These are phyloP conservation scores for Guyanaporus albipodus DNA, from an alignment of 768 basidiomycete genomes.

Conservation along the genomic window DNA sequence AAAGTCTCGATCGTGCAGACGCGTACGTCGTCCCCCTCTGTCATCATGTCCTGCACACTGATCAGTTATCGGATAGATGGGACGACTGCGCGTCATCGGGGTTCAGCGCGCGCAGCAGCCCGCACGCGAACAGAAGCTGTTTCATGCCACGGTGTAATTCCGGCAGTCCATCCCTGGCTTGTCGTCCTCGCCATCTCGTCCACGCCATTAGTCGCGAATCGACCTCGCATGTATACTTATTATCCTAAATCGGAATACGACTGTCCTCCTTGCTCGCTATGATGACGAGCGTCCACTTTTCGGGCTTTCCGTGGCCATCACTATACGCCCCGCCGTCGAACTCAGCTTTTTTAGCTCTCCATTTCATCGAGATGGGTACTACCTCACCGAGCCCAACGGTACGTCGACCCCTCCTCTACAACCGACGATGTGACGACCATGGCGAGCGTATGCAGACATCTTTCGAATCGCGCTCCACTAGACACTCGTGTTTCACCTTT, in stretches of 20 bases:
- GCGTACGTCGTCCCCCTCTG: constrained; percentile 54
- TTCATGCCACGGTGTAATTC: constrained; percentile 8
- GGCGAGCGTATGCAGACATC: constrained; percentile 28
- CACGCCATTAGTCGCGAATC: constrained; percentile 25
- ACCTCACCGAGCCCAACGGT: constrained; percentile 36
- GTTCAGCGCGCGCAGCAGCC: constrained; percentile 55
- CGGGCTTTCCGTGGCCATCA: constrained; percentile 37
- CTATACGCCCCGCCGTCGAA: constrained; percentile 39
- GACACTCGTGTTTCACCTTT: constrained; percentile 44
- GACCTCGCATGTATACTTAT: no score
- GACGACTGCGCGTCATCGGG: constrained; percentile 75
- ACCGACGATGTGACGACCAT: no score
- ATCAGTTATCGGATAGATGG: constrained; percentile 90
- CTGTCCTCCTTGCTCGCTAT: no score
- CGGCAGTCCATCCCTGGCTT: constrained; percentile 27
- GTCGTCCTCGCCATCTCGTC: constrained; percentile 30
- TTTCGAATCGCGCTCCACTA: constrained; percentile 48
- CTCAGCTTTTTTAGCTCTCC: constrained; percentile 27
- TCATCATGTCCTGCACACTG: no score
- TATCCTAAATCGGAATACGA: no score
- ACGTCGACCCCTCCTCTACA: background rate
- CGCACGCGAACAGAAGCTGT: constrained; percentile 16
- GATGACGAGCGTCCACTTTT: no score
- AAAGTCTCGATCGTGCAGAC: constrained; percentile 84
- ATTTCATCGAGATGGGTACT: constrained; percentile 31